These are phyloP conservation scores for Vachellia pachyceras DNA, from an alignment of 306 rosid species.

Conservation along the genomic window DNA sequence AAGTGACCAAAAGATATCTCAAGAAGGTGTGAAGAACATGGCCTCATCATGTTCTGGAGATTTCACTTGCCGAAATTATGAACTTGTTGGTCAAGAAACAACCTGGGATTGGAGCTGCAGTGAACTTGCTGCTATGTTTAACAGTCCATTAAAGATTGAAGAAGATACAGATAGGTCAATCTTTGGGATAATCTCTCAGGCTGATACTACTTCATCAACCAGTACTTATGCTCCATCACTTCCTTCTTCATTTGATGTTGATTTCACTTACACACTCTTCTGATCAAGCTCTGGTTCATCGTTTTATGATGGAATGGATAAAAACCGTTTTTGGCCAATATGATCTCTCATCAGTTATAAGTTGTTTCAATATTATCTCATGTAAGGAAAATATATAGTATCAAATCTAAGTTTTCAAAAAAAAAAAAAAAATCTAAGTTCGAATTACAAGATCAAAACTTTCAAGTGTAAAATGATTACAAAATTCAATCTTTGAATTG, in stretches of 20 bases:
- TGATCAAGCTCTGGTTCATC: constrained; percentile 33
- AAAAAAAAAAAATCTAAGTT: too few relatives aligned
- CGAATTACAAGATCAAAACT: not conserved
- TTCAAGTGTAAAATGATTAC: not conserved
- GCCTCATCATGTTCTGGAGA: constrained; percentile 45
- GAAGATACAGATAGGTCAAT: constrained; percentile 58
- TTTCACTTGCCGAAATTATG: constrained; percentile 48
- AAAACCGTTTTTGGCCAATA: not conserved
- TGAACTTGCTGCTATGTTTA: constrained; percentile 71
- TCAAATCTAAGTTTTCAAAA: too few relatives aligned
- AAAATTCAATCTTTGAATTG: not conserved
- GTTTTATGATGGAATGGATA: not conserved
- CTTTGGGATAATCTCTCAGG: constrained; percentile 46
- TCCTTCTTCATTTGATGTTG: constrained; percentile 68
- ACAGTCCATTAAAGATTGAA: constrained; percentile 42
- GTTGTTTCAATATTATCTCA: not conserved
- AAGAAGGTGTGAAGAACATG: constrained; percentile 36
- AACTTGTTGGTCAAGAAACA: constrained; percentile 50
- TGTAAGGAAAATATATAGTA: not conserved
- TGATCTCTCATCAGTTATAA: not conserved
- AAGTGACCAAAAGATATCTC: constrained; percentile 44
- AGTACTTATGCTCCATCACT: constrained; percentile 56
- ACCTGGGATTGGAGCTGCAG: constrained; percentile 49
- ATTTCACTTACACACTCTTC: constrained; percentile 65
- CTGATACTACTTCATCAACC: constrained; percentile 49